Conservation (phyloP, 345 rosid species). For the Balakata baccata region DNA sequence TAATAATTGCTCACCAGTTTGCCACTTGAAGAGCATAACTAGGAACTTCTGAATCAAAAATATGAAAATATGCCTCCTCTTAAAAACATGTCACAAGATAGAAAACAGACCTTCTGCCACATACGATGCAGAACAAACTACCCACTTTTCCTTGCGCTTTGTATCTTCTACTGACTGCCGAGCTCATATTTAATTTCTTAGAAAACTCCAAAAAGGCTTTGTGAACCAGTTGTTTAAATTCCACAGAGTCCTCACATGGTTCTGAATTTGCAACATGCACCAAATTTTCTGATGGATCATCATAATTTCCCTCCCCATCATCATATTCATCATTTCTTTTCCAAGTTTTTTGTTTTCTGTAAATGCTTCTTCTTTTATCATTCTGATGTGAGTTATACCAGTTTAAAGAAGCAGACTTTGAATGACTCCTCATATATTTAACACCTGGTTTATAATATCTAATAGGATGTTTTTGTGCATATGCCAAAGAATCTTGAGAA, state of each 20-base stretch:
- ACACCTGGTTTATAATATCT: slow-evolving; percentile 36
- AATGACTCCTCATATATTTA: slow-evolving; percentile 32
- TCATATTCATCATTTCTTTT: slow-evolving; percentile 42
- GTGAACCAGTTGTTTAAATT: slow-evolving; percentile 52
- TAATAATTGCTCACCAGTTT: not conserved
- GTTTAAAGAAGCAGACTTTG: slow-evolving; percentile 29
- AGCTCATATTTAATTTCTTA: slow-evolving; percentile 47
- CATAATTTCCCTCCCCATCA: slow-evolving; percentile 35
- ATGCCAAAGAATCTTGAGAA: slow-evolving; percentile 34
- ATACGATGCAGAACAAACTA: slow-evolving; percentile 64
- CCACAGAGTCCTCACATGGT: slow-evolving; percentile 48
- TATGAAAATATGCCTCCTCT: slow-evolving; percentile 24
- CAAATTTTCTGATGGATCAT: slow-evolving; percentile 34
- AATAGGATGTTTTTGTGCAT: slow-evolving; percentile 28
- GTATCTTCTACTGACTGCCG: slow-evolving; percentile 53
- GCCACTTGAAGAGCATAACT: slow-evolving; percentile 10
- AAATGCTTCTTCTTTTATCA: slow-evolving; percentile 36
- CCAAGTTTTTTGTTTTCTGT: slow-evolving; percentile 39
- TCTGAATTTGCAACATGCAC: slow-evolving; percentile 31
- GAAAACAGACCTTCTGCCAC: slow-evolving; percentile 68
- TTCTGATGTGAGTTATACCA: slow-evolving; percentile 33
- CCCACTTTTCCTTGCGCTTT: slow-evolving; percentile 68
- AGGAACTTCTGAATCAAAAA: slow-evolving; percentile 28
- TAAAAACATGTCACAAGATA: slow-evolving; percentile 25
- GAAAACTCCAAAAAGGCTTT: slow-evolving; percentile 51